Evolutionary conservation across 176 grass and related monocot species (phyloP).

Genomic region (Paspalum notatum): DNA sequence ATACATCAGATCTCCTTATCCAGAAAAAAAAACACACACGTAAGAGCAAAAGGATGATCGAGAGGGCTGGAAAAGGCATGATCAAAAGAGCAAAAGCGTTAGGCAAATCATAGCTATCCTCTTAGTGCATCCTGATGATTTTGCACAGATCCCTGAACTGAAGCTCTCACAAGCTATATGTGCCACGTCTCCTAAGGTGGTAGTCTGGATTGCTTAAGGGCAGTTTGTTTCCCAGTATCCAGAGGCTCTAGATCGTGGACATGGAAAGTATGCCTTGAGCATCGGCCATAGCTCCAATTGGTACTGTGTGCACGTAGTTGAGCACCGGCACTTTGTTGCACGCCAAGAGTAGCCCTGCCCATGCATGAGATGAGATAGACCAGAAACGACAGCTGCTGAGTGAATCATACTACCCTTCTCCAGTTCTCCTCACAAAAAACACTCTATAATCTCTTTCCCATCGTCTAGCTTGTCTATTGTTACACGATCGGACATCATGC

Average conservation of each 20-base stretch:
- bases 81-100: background rate
- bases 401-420: background rate
- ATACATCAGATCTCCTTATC: background rate
- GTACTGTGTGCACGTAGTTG: background rate
- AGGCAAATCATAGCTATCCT: background rate
- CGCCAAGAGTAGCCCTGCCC: background rate
- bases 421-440: background rate
- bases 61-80: background rate
- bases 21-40: too few species aligned
- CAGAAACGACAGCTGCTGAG: background rate
- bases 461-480: background rate
- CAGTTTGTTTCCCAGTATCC: too few species aligned
- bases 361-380: background rate
- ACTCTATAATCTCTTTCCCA: background rate
- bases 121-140: background rate
- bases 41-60: constrained; percentile 22
- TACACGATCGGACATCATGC: background rate
- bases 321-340: background rate
- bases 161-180: background rate
- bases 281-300: background rate
- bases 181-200: background rate
- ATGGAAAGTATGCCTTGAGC: background rate
- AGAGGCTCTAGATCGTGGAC: background rate
- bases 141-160: background rate
- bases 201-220: background rate